These are phyloP conservation scores for Pichia sp. DNA, from an alignment of 1,139 yeast genomes.

Conservation along the genomic window DNA sequence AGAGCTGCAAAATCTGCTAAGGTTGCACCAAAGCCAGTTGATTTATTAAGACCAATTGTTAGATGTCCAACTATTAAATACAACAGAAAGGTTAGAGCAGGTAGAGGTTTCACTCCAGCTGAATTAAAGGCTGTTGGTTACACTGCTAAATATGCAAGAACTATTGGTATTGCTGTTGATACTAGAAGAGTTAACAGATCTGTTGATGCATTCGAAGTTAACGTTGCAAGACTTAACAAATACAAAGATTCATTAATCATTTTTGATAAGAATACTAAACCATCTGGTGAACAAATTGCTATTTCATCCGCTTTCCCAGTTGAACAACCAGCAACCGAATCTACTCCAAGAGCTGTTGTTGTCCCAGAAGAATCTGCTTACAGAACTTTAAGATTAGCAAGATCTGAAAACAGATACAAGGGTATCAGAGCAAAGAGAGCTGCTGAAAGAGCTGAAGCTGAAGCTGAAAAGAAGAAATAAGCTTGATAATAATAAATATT, in stretches of 20 bases:
- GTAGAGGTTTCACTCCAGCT: constrained; percentile 98
- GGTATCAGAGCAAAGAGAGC: constrained; percentile 99
- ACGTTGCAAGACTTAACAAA: constrained; percentile 94
- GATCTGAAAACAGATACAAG: constrained; percentile 86
- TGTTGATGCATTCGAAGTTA: constrained; percentile 88
- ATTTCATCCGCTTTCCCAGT: constrained; percentile 88
- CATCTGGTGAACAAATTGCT: constrained; percentile 66
- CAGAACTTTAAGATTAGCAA: constrained; percentile 93
- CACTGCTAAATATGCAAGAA: constrained; percentile 93
- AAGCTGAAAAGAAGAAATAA: constrained; percentile 98
- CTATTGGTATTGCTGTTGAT: constrained; percentile 98
- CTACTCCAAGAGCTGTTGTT: constrained; percentile 87
- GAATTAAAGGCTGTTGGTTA: constrained; percentile 98
- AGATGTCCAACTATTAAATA: constrained; percentile 98
- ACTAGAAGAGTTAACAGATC: constrained; percentile 99
- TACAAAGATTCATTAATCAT: constrained; percentile 93
- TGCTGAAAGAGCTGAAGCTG: constrained; percentile 95
- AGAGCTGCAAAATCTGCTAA: constrained; percentile 92
- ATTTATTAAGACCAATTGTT: constrained; percentile 92
- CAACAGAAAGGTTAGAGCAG: constrained; percentile 99
- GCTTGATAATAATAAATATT: constrained; percentile 15
- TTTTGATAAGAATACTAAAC: constrained; percentile 83
- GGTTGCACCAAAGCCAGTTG: constrained; percentile 97
- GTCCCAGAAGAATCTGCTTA: constrained; percentile 80
- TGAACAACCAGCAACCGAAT: constrained; percentile 65